Percentiles rank a stretch among this genome's conserved stretches.
Evolutionary conservation across 1,139 yeast genomes (phyloP).

Genomic region (Suhomyces kunorum): DNA sequence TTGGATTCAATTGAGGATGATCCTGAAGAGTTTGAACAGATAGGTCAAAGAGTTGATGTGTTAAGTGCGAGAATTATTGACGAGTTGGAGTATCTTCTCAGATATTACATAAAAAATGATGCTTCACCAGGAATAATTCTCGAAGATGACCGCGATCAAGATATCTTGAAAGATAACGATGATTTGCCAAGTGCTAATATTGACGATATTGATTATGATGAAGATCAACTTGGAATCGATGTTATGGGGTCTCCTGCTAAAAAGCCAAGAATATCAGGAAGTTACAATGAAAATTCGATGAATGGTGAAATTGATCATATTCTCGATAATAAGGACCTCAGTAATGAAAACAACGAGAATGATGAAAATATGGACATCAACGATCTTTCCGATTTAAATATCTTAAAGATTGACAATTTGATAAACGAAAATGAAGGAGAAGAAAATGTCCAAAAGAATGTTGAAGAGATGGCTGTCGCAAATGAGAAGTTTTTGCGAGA

Average conservation of each 20-base stretch:
- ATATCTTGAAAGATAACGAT: slow-evolving; percentile 2
- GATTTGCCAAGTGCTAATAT: slow-evolving; percentile 11
- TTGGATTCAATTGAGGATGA: slow-evolving; percentile 8
- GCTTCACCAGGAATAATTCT: slow-evolving; percentile 23
- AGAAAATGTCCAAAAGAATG: not conserved
- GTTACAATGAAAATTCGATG: slow-evolving; percentile 5
- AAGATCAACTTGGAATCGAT: slow-evolving; percentile 16
- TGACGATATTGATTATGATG: slow-evolving; percentile 13
- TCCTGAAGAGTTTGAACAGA: slow-evolving; percentile 19
- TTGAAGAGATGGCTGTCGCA: not conserved
- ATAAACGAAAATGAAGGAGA: slow-evolving; percentile 27
- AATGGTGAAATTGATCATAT: not conserved
- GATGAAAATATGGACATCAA: slow-evolving; percentile 32
- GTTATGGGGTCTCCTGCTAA: slow-evolving; percentile 20
- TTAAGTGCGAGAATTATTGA: slow-evolving; percentile 78
- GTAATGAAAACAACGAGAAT: slow-evolving; percentile 10
- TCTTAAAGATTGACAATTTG: slow-evolving; percentile 40
- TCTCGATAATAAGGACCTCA: not conserved
- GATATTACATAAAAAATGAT: slow-evolving; percentile 35
- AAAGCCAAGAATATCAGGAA: slow-evolving; percentile 13
- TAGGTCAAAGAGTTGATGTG: slow-evolving; percentile 61
- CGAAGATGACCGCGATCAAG: slow-evolving; percentile 21
- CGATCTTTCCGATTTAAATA: slow-evolving; percentile 44
- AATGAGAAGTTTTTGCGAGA: slow-evolving; percentile 7
- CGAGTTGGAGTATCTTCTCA: slow-evolving; percentile 56